phyloP scores from a whole-genome alignment of 176 grass and related monocot species.

The Eragrostis curvula region DNA sequence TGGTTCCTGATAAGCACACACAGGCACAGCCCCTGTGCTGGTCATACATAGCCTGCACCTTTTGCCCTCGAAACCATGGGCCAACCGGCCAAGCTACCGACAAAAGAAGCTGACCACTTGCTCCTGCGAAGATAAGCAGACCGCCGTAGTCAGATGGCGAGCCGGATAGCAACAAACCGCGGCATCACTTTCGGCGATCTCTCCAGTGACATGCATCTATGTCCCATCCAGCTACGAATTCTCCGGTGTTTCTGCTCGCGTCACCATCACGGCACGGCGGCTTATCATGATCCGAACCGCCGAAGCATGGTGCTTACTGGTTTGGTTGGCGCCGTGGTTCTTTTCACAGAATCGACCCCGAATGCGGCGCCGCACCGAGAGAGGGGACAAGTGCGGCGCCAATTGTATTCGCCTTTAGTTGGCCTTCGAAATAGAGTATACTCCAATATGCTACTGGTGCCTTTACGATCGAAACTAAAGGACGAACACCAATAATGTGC shows the following conservation, averaged over 20 bases:
- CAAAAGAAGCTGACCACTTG: neutral
- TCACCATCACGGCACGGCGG: neutral
- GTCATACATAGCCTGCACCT: too few relatives aligned
- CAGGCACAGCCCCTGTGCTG: too few relatives aligned
- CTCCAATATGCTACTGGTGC: neutral
- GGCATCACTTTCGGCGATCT: slow-evolving; percentile 29
- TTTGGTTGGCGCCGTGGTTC: neutral
- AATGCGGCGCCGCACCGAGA: neutral
- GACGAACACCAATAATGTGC: too few relatives aligned
- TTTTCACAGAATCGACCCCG: neutral
- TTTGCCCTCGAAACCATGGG: neutral
- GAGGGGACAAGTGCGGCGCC: neutral
- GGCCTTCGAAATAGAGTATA: neutral
- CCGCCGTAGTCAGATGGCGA: neutral
- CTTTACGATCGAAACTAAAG: too few relatives aligned
- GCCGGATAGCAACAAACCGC: neutral
- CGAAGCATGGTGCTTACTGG: neutral
- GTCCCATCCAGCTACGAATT: neutral
- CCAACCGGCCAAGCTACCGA: neutral
- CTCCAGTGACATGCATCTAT: neutral
- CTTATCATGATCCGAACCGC: neutral
- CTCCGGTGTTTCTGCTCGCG: neutral
- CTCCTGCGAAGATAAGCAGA: neutral
- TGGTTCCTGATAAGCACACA: too few relatives aligned
- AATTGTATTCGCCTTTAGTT: neutral